phyloP scores from a whole-genome alignment of 2,329 filamentous ascomycete species.

The Calonectria crousiana region DNA sequence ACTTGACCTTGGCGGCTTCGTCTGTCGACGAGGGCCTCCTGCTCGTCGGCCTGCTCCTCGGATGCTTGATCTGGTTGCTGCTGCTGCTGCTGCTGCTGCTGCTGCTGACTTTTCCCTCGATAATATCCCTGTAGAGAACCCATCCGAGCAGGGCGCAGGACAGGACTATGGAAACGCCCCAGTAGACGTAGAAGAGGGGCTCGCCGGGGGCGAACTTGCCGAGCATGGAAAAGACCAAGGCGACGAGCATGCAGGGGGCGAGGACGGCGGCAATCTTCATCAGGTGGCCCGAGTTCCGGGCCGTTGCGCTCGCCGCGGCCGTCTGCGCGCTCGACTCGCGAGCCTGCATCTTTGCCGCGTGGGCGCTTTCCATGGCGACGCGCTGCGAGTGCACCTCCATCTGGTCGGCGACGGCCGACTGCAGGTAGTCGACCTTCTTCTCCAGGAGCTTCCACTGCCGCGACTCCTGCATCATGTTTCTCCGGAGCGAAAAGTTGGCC shows the following conservation, averaged over 20 bases:
- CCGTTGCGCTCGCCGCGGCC: background rate
- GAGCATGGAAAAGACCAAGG: background rate
- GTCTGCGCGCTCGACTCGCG: background rate
- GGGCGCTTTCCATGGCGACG: background rate
- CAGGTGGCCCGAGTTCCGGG: background rate
- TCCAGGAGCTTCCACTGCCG: background rate
- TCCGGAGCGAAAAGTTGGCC: background rate
- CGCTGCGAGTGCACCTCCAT: background rate
- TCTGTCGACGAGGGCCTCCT: background rate
- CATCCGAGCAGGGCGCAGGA: background rate
- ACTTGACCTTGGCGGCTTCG: background rate
- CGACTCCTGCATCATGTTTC: background rate
- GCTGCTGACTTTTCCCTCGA: background rate
- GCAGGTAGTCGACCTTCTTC: background rate
- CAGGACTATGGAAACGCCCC: background rate
- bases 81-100: background rate
- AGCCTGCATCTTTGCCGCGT: background rate
- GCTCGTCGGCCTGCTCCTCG: background rate
- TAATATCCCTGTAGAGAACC: background rate
- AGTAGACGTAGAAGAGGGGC: background rate
- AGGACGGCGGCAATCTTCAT: background rate
- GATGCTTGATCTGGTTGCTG: background rate
- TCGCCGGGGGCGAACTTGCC: background rate
- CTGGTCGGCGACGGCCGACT: background rate
- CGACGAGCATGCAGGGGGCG: background rate